Base-by-base conservation (phyloP, 768 basidiomycete genomes). In the Tricholoma terreum region DNA sequence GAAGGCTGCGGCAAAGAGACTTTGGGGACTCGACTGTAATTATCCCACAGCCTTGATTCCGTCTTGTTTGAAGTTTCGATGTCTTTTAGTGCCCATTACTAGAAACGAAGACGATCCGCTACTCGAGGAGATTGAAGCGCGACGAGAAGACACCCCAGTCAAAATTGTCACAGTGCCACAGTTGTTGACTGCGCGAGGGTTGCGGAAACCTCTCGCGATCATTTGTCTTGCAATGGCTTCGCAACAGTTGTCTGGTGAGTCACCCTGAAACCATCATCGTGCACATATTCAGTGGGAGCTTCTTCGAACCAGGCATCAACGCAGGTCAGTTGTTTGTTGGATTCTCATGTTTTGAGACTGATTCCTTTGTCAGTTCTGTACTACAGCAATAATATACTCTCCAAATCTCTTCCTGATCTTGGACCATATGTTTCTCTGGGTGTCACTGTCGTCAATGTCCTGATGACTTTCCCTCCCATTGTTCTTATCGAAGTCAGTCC, bases 361-460 rank as follows among this genome's bases (percentile, higher is more conserved):
- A 53, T 21, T 21, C 27, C 30, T 57, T 27, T 7, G n/a, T 24
- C 67, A 87, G 94, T 96, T 24, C 78, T 96, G 54, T 96, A 94
- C 70, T 96, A 95, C 73, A 92, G 89, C 72, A 94, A 92, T 62
- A 83, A 86, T 49, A 97, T 97, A 61, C 80, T 97, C 22, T 83
- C 86, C 22, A 88, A 83, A 57, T 80, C 92, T 2, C 75, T 97
- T 54, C 92, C 94, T 14, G 80, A 89, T 15, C 69, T 86, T 21
- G 94, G 90, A 0, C 84, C 91, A 17, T 88, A 91, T 62, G 82
- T 95, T 17, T 94, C 93, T 1, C 71, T 97, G 2, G 89, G 86
- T 15, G 90, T 96, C 51, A 89, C 93, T 0, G 66, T 92, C 31
- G 84, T 95, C 58, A 97, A 97, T 67, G 87, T 87, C 72, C 76